A percentile compares a stretch with the other conserved stretches of the same genome.
phyloP scores from a whole-genome alignment of 768 basidiomycete species.

The Lactarius akahatsu region DNA sequence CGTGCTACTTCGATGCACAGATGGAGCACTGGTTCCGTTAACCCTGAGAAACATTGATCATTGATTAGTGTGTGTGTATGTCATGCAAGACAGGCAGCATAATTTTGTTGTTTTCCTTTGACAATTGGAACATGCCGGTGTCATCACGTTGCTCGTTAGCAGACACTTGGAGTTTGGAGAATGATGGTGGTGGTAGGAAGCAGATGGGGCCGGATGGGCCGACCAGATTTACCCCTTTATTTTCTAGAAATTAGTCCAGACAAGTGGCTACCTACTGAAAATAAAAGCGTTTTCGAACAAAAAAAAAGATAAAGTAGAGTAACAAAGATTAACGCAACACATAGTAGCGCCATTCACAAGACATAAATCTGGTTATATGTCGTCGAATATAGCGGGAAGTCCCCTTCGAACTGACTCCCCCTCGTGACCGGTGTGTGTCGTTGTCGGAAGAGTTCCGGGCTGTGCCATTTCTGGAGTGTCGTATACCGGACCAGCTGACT shows the following conservation, averaged over 20 bases:
- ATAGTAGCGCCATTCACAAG: too few relatives aligned
- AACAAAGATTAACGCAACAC: too few relatives aligned
- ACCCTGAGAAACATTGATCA: neutral
- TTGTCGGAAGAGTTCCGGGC: neutral
- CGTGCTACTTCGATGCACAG: slow-evolving; percentile 3
- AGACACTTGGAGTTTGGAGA: neutral
- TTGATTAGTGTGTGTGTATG: neutral
- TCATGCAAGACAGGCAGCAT: neutral
- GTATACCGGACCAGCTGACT: neutral
- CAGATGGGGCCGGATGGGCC: too few relatives aligned
- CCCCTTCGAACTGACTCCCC: neutral
- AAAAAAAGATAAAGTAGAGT: too few relatives aligned
- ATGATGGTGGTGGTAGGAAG: neutral
- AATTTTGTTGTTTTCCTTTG: neutral
- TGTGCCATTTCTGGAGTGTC: neutral
- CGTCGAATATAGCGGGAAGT: neutral
- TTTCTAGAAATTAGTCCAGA: too few relatives aligned
- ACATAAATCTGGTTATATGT: neutral
- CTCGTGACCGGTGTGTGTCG: neutral
- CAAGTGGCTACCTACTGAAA: too few relatives aligned
- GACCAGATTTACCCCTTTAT: too few relatives aligned
- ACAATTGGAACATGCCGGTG: neutral
- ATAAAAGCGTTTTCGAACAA: too few relatives aligned
- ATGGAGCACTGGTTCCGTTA: neutral
- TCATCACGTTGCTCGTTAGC: neutral